These are phyloP conservation scores for Beauveria brongniartii DNA, from an alignment of 2,329 filamentous ascomycete species.

Conservation along the genomic window DNA sequence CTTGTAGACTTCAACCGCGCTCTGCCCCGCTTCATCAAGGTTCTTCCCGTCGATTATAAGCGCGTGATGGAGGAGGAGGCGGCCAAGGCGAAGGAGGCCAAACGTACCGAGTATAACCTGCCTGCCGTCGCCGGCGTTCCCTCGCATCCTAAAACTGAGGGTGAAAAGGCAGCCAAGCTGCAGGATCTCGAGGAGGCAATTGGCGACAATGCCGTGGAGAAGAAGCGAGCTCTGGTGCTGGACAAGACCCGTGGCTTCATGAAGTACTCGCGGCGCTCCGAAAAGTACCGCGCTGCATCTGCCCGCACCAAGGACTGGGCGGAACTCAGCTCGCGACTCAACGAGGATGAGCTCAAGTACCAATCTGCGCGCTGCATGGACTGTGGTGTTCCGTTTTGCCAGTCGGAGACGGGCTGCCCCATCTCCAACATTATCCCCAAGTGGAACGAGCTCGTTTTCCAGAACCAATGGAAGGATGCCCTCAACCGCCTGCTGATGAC, in stretches of 20 bases:
- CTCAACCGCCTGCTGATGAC: constrained; percentile 89
- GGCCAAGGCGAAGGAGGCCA: constrained; percentile 74
- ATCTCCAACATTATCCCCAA: constrained; percentile 98
- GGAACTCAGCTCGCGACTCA: constrained; percentile 78
- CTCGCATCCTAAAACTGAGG: constrained; percentile 49
- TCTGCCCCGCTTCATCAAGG: constrained; percentile 84
- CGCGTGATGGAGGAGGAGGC: constrained; percentile 81
- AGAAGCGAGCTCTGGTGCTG: constrained; percentile 84
- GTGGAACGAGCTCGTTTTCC: constrained; percentile 78
- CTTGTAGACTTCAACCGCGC: constrained; percentile 93
- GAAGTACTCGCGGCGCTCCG: constrained; percentile 86
- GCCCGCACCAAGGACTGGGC: constrained; percentile 89
- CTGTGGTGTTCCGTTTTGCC: constrained; percentile 96
- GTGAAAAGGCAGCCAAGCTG: constrained; percentile 64
- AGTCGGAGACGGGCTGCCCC: constrained; percentile 90
- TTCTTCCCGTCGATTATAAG: constrained; percentile 94
- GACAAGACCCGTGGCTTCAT: constrained; percentile 98
- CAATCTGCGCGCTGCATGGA: constrained; percentile 98
- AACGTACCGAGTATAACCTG: constrained; percentile 74
- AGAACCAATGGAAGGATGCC: constrained; percentile 80
- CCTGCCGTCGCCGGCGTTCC: constrained; percentile 63
- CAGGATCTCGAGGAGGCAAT: constrained; percentile 89
- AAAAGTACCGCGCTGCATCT: constrained; percentile 84
- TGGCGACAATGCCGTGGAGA: constrained; percentile 74
- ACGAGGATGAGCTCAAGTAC: constrained; percentile 93